Evolutionary conservation across 371 early-diverging fungal species (phyloP), one percentile per base, ranked within the genome.

Genomic region (Syncephalastrum racemosum): DNA sequence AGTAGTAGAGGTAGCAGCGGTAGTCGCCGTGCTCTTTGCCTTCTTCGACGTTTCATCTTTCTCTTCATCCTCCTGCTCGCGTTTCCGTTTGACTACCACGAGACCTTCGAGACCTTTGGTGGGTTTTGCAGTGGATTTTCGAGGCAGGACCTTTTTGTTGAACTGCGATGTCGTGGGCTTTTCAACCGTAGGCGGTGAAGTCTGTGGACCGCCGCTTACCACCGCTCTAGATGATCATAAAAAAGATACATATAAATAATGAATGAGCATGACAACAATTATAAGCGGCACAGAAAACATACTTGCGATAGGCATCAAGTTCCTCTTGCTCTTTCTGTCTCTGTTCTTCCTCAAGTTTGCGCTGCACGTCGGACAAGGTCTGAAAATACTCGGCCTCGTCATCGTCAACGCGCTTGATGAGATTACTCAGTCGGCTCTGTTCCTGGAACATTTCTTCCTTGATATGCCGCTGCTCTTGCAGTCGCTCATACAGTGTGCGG

Each of bases 361-460:
- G 65, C 50, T 87, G 85, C 41, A 81, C 80, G 20, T 80, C 80
- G 15, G 89, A 80, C 25, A 88, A 65, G 0, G 79, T 74, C 42
- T 77, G 77, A 41, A 87, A 78, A 57, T 88, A 92, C 23, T 87
- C 90, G 12, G 86, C 82, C 50, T 92, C 92, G 25, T 90, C 92
- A 25, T 82, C 84, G 48, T 90, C 90, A 8, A 92, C 71, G 47
- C 79, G 84, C 53, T 88, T 86, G 53, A 92, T 85, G 18, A 85
- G 76, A 51, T 91, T 92, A 19, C 87, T 78, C 14, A 86, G 68
- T 20, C 86, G 82, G 4, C 81, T 85, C 12, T 85, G 83, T 62
- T 90, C 90, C 36, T 76, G 72, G 61, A 85, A 81, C 14, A 82
- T 75, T 24, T 89, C 90, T 48, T 84, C 83, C 53, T 91, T 91